Base-by-base conservation (phyloP, 177 flowering plant species). In the Vitis hybrid region DNA sequence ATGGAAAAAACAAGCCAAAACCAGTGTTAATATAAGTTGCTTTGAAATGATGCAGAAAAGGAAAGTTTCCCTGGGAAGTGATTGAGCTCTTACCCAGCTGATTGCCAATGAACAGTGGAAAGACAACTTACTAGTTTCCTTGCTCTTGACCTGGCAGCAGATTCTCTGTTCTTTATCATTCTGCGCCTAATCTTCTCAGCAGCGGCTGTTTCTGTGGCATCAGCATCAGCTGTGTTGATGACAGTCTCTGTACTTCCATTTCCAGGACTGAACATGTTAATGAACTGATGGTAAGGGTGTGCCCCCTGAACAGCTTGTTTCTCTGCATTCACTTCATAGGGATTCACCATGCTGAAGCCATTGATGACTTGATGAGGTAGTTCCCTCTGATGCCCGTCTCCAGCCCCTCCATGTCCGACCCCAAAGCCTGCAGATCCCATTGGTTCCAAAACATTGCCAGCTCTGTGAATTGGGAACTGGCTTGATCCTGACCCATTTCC, bases 101-200 rank as follows among this genome's bases (percentile, higher is more conserved):
- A 32, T 24, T 24, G 24, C 24, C 24, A 24, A 24, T 24, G 24
- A 24, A 24, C 24, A 24, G 24, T 2, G 46, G 65, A 35, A 63
- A 13, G n/a, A 19, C 63, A 8, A 46, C 12, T 56, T 63, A 76
- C 79, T 64, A 60, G 75, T 54, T 46, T 72, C 40, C 79, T 72
- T 40, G 79, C 79, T 67, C 79, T 76, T 13, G 79, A 76, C 7
- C 79, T 56, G 14, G 75, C 71, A 54, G 79, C 79, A 1, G 79
- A 76, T 48, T 72, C 75, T 14, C 79, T 52, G 65, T 76, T 76
- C 62, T 59, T 72, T 5, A 76, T 76, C 72, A 67, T 72, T 62
- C 79, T 61, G 21, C 60, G 48, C 15, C 10, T 50, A 63, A 55
- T 69, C 46, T 21, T 69, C 46, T 59, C 74, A 21, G 62, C 61